A percentile compares a stretch with the other conserved stretches of the same genome.
phyloP scores from a whole-genome alignment of 192 early-diverging fungal genomes.

The Kappamyces sp. region DNA sequence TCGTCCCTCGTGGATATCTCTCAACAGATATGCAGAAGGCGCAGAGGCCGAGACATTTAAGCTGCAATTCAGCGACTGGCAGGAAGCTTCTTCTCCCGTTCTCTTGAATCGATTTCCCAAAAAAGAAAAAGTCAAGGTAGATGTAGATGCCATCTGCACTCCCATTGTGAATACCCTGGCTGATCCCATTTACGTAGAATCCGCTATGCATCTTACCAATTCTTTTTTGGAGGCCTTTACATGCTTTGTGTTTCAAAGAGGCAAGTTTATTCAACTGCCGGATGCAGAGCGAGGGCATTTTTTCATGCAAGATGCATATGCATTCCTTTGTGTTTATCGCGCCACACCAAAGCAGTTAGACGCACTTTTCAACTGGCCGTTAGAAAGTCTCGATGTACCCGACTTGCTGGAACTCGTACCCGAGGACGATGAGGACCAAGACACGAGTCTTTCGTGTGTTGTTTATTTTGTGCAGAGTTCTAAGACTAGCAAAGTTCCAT shows the following conservation, averaged over 20 bases:
- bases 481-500: slow-evolving; percentile 26
- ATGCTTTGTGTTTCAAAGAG: slow-evolving; percentile 36
- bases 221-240: slow-evolving; percentile 24
- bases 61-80: slow-evolving; percentile 45
- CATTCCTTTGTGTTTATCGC: slow-evolving; percentile 47
- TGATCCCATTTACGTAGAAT: slow-evolving; percentile 12
- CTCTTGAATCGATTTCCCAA: neutral
- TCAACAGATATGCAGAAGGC: slow-evolving; percentile 28
- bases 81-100: slow-evolving; percentile 10
- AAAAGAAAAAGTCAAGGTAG: slow-evolving; percentile 25
- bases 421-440: slow-evolving; percentile 1
- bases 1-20: slow-evolving; percentile 37
- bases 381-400: neutral
- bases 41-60: slow-evolving; percentile 48
- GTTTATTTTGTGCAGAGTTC: slow-evolving; percentile 53
- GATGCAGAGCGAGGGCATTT: slow-evolving; percentile 38
- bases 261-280: slow-evolving; percentile 38
- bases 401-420: neutral
- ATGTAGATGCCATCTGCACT: slow-evolving; percentile 44
- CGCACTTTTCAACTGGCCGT: neutral
- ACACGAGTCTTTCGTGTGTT: slow-evolving; percentile 37
- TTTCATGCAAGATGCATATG: slow-evolving; percentile 42
- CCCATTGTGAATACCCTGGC: slow-evolving; percentile 16
- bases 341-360: slow-evolving; percentile 13
- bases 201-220: slow-evolving; percentile 28